Evolutionary conservation across 2,329 filamentous ascomycete species (phyloP), one percentile per base, ranked within the genome.

Genomic region (Waltergamsia citrina): DNA sequence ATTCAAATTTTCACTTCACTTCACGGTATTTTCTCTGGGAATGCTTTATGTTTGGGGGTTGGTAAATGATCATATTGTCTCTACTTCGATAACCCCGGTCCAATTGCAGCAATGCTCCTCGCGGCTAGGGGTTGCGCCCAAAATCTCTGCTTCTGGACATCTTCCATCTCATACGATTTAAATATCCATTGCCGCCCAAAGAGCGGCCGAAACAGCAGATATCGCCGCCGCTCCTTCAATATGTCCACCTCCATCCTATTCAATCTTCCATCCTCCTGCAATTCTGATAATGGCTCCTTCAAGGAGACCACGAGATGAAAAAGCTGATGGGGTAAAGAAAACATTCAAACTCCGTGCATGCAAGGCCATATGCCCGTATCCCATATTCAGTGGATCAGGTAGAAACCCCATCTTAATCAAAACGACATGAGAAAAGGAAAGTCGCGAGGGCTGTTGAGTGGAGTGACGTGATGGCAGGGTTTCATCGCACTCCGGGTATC

Each of bases 401-500:
- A 41, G 41, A 23, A 32, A 26, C 32, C 21, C 24, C 26, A 32
- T 40, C 39, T 12, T 9, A 34, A 19, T 37, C 10, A 16, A 42
- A 38, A 36, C 17, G 7, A 20, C 18, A 37, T 8, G 35, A 38
- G 40, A 29, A 34, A 47, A 46, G 41, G 41, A 44, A 51, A 53
- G 12, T 42, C 32, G 46, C n/a, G n/a, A n/a, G n/a, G n/a, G n/a
- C n/a, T 50, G 50, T 28, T 34, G 56, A 56, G 56, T 59, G 56
- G 55, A 56, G 50, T 53, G 53, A 55, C 50, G 43, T 51, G 43
- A 49, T 50, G 43, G 48, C 43, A 39, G 47, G 42, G 47, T 50
- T 47, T 47, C 32, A 44, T 52, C 51, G 55, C 54, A 55, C 54
- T 59, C 57, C 54, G 57, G 57, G 57, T 60, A 60, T 60, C 57